A percentile compares a stretch with the other conserved stretches of the same genome.
Evolutionary conservation across 2,329 filamentous ascomycete genomes (phyloP).

Genomic region (Xylariaceae sp.): DNA sequence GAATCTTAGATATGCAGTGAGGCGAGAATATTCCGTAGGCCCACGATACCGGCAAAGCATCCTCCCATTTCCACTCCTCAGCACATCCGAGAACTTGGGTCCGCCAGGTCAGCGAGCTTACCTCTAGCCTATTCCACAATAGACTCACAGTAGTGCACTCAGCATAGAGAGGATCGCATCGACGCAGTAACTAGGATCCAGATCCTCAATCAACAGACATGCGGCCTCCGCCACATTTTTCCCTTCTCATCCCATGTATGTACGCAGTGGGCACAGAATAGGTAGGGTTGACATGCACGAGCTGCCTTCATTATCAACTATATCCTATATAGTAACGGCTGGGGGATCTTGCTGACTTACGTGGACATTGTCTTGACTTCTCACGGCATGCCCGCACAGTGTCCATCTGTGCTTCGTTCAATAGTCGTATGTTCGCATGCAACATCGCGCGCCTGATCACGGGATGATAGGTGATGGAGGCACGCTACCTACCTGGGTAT

Average conservation of each 20-base stretch:
- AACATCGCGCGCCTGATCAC: not conserved
- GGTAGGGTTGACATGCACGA: not conserved
- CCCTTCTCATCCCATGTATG: not conserved
- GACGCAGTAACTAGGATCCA: not conserved
- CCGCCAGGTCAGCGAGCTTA: not conserved
- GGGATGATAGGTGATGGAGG: not conserved
- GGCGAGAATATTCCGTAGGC: not conserved
- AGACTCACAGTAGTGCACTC: not conserved
- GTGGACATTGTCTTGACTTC: not conserved
- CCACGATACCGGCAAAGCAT: not conserved
- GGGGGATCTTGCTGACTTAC: not conserved
- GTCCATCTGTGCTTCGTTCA: not conserved
- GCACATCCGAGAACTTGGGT: not conserved
- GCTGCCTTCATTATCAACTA: not conserved
- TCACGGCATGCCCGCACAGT: not conserved
- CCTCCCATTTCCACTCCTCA: not conserved
- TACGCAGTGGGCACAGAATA: not conserved
- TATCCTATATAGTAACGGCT: not conserved
- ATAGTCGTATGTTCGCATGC: not conserved
- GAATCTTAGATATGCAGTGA: not conserved
- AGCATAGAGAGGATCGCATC: not conserved
- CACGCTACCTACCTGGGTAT: not conserved
- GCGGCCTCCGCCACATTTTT: not conserved
- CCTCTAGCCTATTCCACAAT: not conserved
- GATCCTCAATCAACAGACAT: not conserved